Base-by-base conservation (phyloP, 1,139 yeast species). In the Wickerhamiella infanticola region DNA sequence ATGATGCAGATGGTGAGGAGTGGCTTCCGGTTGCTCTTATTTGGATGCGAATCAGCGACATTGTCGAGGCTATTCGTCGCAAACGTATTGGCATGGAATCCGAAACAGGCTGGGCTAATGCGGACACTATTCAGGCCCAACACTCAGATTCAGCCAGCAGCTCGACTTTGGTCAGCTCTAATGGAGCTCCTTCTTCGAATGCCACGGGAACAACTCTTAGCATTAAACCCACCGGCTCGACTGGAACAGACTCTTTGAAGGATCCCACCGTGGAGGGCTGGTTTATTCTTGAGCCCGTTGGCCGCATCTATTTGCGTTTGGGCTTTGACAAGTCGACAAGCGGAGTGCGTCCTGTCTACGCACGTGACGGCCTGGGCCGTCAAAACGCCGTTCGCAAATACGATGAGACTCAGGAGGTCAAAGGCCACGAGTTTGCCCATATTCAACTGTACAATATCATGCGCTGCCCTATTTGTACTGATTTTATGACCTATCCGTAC, bases 381-480 rank as follows among this genome's bases (percentile, higher is more conserved):
- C 95, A 88, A 62, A 97, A 97, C 65, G 98, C 98, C 50, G 90
- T 90, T 54, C 81, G 95, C 58, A 88, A 88, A 58, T 53, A 56
- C 43, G 97, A 88, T 59, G 96, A 88, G 58, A 85, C 90, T 1
- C 85, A 79, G 61, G 96, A 88, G 63, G 94, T 90, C 58, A 94
- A 85, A 60, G 98, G 98, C 11, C 98, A 90, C 66, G 94, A 85
- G 63, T 90, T 90, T 67, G 94, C 85, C 38, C 95, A 85, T 61
- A 90, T 85, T 56, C 95, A 86, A 61, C 86, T 90, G 60, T 90
- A 90, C 71, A 85, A 84, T 56, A 84, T 90, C 57, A 90, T 90
- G 96, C 77, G 93, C 53, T 90, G 98, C 67, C 95, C 97, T 1
- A 76, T 86, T 50, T 90, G 98, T 71, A 95, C 95, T 8, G 97